Base-by-base conservation (phyloP, 331 rosid species). In the Rhamnella rubrinervis region DNA sequence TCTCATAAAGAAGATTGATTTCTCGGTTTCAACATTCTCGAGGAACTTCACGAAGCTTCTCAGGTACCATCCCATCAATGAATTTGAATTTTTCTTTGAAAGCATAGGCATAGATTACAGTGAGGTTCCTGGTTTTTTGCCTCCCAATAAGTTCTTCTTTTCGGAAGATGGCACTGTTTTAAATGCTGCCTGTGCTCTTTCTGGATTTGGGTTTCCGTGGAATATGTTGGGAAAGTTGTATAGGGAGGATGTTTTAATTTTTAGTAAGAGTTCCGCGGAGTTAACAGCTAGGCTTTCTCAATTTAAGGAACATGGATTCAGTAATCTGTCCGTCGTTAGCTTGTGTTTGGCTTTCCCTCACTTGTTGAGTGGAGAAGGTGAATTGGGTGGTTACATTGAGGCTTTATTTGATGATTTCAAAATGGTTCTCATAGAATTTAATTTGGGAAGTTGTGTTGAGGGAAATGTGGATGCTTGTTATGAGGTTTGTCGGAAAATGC, bases 201-300 rank as follows among this genome's bases (percentile, higher is more conserved):
- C 53, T 4, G 89, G 64, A 23, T 92, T 79, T 51, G 98, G 98
- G 65, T 92, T 92, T 72, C 98, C 96, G 1, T 92, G 98, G 98
- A 82, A 77, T 41, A 83, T 26, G 78, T 71, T 92, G 61, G 98
- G 98, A 57, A 55, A 61, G 52, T 20, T 92, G 79, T 89, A 81
- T 59, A 47, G 28, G 69, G 89, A 83, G 77, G 81, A 80, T 57
- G 50, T 39, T 66, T 84, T 70, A 13, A 65, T 87, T 66, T 87
- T 92, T 67, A 53, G 67, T 15, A 63, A 59, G 58, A 77, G 74
- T 77, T 26, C 61, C 1, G 39, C 8, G 39, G 89, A 70, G 72
- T 66, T 92, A 63, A 83, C 59, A 35, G 74, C 59, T 46, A 79
- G 66, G 86, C 88, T 92, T 28, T 41, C 49, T 59, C 68, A 18